A percentile compares a stretch with the other conserved stretches of the same genome.
Conservation (phyloP, 2,329 filamentous ascomycete genomes). For the Acrodontium crateriforme region DNA sequence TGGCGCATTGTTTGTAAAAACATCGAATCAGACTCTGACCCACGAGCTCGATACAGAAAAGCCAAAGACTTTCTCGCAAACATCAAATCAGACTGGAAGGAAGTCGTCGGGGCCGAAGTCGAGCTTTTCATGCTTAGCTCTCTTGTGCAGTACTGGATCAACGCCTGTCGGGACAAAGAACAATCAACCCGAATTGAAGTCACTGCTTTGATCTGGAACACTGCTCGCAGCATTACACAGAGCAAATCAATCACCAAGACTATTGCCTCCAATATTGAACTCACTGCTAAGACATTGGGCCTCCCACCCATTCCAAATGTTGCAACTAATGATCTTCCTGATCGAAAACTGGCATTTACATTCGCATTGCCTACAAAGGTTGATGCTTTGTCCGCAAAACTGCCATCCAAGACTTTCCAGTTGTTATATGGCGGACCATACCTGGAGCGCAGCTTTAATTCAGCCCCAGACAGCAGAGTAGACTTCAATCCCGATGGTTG, state of each 20-base stretch:
- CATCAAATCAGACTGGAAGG: slow-evolving; percentile 26
- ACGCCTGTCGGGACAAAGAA: slow-evolving; percentile 23
- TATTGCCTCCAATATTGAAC: slow-evolving; percentile 22
- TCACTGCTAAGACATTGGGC: slow-evolving; percentile 25
- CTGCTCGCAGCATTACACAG: slow-evolving; percentile 25
- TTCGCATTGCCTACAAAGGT: slow-evolving; percentile 22
- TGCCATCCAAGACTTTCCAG: slow-evolving; percentile 47
- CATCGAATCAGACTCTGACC: slow-evolving; percentile 33
- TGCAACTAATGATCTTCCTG: slow-evolving; percentile 6
- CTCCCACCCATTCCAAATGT: slow-evolving; percentile 24
- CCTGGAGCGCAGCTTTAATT: slow-evolving; percentile 60
- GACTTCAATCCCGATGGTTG: slow-evolving; percentile 62
- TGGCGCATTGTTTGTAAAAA: slow-evolving; percentile 34
- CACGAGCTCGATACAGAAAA: slow-evolving; percentile 35
- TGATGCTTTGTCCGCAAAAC: slow-evolving; percentile 16
- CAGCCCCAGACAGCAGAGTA: slow-evolving; percentile 52
- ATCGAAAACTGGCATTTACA: slow-evolving; percentile 30
- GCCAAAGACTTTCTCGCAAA: slow-evolving; percentile 34
- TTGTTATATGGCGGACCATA: slow-evolving; percentile 57
- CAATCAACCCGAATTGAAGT: slow-evolving; percentile 26
- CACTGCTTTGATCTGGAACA: slow-evolving; percentile 35
- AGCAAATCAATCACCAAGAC: slow-evolving; percentile 28
- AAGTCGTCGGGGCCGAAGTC: slow-evolving; percentile 31
- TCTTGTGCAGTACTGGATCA: slow-evolving; percentile 36
- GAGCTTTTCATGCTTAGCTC: slow-evolving; percentile 37